Base-by-base conservation (phyloP, 2,329 filamentous ascomycete genomes). In the Fusarium burgessii region DNA sequence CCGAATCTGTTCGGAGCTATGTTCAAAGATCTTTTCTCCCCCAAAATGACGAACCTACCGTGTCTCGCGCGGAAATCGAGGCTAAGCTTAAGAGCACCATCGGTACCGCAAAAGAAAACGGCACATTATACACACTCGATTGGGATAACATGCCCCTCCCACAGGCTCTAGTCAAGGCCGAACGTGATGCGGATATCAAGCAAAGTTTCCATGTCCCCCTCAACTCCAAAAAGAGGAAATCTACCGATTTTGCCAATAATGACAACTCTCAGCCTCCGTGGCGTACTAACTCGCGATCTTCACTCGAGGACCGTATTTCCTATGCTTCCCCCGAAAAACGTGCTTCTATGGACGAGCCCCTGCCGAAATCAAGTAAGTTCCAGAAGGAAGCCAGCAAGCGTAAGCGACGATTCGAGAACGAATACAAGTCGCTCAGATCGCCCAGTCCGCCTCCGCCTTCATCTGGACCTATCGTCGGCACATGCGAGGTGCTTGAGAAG, bases 341-440 rank as follows among this genome's bases (percentile, higher is more conserved):
- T 75, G 73, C 78, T 66, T 78, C 77, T 61, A 80, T 82, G 78
- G 84, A 86, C 74, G 85, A 86, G 70, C 80, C 83, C 58, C 75
- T 82, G 63, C 81, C 83, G 71, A 86, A 86, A 74, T 78, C 87
- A 86, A 97, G 93, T 96, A 97, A 97, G 93, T 96, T 92, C 81
- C 90, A 93, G 83, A 92, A 92, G 84, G 95, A 98, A 82, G 87
- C 93, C 84, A 95, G 97, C 83, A 95, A 94, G 84, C 92, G 96
- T 74, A 93, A 92, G 81, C 93, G 93, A 77, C 93, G 96, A 75
- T 97, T 97, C 82, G 91, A 95, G 74, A 88, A 84, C 70, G 88
- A 88, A 68, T 91, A 89, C 78, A 88, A 87, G 75, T 84, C 84
- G 17, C 85, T 87, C 72, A 83, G 84, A 68, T 88, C 88, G 33